A percentile compares a stretch with the other conserved stretches of the same genome.
phyloP scores from a whole-genome alignment of 768 basidiomycete species.

The Lepiota venenata region DNA sequence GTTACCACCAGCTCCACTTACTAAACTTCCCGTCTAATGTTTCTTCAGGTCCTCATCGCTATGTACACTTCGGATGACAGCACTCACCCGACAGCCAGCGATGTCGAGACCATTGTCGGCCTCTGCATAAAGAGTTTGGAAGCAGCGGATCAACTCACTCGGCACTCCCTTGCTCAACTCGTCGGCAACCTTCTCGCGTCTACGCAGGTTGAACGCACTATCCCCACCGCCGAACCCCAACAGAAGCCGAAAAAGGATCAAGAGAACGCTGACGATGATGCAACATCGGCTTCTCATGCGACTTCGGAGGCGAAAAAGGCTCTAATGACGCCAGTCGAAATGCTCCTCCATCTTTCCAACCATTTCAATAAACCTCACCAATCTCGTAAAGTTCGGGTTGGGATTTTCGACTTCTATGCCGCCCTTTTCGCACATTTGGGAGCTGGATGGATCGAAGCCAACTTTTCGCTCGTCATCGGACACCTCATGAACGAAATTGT shows the following conservation, averaged over 20 bases:
- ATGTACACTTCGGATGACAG: conserved; percentile 58
- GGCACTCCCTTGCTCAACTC: conserved; percentile 76
- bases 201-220: conserved; percentile 68
- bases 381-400: conserved; percentile 72
- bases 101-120: conserved; percentile 73
- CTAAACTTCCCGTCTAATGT: conserved; percentile 12
- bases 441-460: conserved; percentile 69
- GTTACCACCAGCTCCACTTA: conserved; percentile 12
- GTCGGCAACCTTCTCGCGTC: conserved; percentile 81
- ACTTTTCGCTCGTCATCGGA: conserved; percentile 74
- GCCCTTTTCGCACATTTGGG: conserved; percentile 77
- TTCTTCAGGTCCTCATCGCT: conserved; percentile 37
- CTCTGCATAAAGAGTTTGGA: conserved; percentile 76
- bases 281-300: conserved; percentile 37
- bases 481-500: conserved; percentile 83
- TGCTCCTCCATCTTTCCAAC: conserved; percentile 75
- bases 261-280: conserved; percentile 56
- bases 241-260: conserved; percentile 66
- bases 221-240: conserved; percentile 39
- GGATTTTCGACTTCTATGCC: conserved; percentile 87
- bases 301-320: conserved; percentile 60
- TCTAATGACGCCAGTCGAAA: conserved; percentile 70
- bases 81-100: conserved; percentile 53
- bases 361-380: conserved; percentile 76
- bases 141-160: conserved; percentile 76